Conservation (phyloP, 2,329 filamentous ascomycete species). For the Sclerotinia borealis region DNA sequence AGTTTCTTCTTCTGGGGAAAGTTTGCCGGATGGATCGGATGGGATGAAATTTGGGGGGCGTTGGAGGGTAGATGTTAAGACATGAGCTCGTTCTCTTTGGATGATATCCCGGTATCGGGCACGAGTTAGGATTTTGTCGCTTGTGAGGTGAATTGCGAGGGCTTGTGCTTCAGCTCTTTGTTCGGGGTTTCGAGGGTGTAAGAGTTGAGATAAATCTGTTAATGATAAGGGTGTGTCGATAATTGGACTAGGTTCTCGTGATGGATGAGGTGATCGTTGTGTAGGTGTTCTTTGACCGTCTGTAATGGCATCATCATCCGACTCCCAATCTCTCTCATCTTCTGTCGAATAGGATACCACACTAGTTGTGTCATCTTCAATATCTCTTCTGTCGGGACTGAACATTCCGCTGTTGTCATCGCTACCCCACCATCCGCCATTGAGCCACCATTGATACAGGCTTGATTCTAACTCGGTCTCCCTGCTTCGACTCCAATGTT, state of each 20-base stretch:
- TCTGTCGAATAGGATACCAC: conserved; percentile 55
- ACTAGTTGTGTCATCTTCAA: conserved; percentile 72
- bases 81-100: conserved; percentile 61
- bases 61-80: conserved; percentile 50
- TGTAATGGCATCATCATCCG: conserved; percentile 33
- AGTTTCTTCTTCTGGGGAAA: conserved; percentile 54
- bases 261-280: conserved; percentile 50
- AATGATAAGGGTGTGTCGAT: conserved; percentile 59
- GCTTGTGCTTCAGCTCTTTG: conserved; percentile 76
- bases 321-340: conserved; percentile 43
- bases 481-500: conserved; percentile 39
- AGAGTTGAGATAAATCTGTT: conserved; percentile 66
- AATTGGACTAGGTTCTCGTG: conserved; percentile 50
- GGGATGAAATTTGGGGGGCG: conserved; percentile 32
- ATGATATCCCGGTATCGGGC: conserved; percentile 65
- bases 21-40: conserved; percentile 34
- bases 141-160: conserved; percentile 72
- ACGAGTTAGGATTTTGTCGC: conserved; percentile 70
- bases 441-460: conserved; percentile 79
- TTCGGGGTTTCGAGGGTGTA: conserved; percentile 72
- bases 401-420: conserved; percentile 79
- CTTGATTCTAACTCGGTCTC: conserved; percentile 66
- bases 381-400: conserved; percentile 45
- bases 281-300: conserved; percentile 67
- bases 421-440: conserved; percentile 78